A percentile compares a stretch with the other conserved stretches of the same genome.
Evolutionary conservation across 306 rosid species (phyloP).

Genomic region (Benincasa hispida): DNA sequence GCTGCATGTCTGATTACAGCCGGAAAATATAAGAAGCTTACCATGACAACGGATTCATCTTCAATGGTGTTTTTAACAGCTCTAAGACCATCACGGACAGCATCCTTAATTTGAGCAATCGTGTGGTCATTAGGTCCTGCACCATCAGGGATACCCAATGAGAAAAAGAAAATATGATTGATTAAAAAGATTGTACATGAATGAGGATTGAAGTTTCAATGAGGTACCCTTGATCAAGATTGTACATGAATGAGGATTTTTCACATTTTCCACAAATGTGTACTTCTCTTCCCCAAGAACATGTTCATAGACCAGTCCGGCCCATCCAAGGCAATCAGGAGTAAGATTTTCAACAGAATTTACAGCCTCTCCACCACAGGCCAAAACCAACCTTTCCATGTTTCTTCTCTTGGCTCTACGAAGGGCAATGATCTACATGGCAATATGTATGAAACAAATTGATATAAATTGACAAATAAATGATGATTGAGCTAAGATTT

Average conservation of each 20-base stretch:
- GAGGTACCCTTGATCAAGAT: slow-evolving; percentile 81
- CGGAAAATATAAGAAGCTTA: slow-evolving; percentile 14
- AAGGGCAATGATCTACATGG: slow-evolving; percentile 68
- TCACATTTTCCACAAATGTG: slow-evolving; percentile 86
- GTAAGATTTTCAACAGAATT: slow-evolving; percentile 88
- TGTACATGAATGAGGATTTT: slow-evolving; percentile 89
- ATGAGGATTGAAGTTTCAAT: background rate
- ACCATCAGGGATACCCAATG: slow-evolving; percentile 8
- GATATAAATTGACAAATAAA: slow-evolving; percentile 1
- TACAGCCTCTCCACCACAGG: slow-evolving; percentile 96
- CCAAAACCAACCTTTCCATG: slow-evolving; percentile 95
- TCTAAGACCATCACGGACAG: slow-evolving; percentile 93
- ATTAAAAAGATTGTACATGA: background rate
- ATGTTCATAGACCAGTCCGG: slow-evolving; percentile 94
- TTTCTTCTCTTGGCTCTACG: slow-evolving; percentile 99
- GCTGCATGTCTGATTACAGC: background rate
- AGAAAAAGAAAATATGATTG: slow-evolving; percentile 30
- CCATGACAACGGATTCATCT: slow-evolving; percentile 83
- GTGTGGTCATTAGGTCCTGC: slow-evolving; percentile 98
- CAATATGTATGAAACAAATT: background rate
- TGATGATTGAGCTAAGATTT: background rate
- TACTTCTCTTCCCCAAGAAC: slow-evolving; percentile 95
- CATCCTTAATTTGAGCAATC: slow-evolving; percentile 96
- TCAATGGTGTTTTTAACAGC: slow-evolving; percentile 94
- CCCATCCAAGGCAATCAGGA: slow-evolving; percentile 94